These are phyloP conservation scores for Thuidium tamariscinum DNA, from an alignment of 225 moss, liverwort and hornwort species.

Conservation along the genomic window DNA sequence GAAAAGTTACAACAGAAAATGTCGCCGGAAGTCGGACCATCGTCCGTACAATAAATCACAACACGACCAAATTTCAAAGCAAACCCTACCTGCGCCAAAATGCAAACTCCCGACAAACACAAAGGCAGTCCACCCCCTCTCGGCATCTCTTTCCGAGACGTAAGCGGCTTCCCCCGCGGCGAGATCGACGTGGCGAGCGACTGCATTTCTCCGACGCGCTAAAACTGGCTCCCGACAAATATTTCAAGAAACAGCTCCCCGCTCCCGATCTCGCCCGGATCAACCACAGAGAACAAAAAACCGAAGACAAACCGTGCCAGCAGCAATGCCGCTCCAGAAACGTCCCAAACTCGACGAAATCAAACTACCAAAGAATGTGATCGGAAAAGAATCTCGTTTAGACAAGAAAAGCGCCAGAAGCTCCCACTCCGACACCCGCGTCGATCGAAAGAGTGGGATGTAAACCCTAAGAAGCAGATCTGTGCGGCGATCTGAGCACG, in stretches of 20 bases:
- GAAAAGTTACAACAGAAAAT: background rate
- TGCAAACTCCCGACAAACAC: constrained; percentile 35
- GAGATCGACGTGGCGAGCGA: constrained; percentile 15
- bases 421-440: background rate
- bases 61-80: background rate
- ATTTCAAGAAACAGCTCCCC: background rate
- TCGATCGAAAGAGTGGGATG: background rate
- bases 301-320: background rate
- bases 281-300: background rate
- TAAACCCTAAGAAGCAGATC: background rate
- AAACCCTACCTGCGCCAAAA: constrained; percentile 34
- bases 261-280: background rate
- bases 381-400: background rate
- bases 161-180: constrained; percentile 15
- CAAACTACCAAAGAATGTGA: background rate
- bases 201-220: constrained; percentile 6
- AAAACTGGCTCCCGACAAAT: background rate
- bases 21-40: background rate
- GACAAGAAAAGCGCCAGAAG: background rate
- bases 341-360: background rate
- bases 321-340: background rate
- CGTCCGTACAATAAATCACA: background rate
- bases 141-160: constrained; percentile 18
- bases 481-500: background rate
- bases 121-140: constrained; percentile 34